Base-by-base conservation (phyloP, 441 rosid genomes). In the Breynia disticha region DNA sequence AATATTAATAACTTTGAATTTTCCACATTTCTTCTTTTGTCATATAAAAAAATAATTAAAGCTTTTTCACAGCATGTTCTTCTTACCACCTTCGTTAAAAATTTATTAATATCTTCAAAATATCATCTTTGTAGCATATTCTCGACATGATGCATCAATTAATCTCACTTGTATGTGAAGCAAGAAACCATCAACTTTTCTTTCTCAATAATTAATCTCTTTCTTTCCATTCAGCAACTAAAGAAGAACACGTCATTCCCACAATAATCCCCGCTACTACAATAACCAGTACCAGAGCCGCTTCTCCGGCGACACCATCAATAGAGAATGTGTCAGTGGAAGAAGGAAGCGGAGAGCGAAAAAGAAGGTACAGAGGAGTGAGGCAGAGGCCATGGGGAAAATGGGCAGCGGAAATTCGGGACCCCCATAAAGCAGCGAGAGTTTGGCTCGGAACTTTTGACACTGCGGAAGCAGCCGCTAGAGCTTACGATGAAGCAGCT, bases 381-480 rank as follows among this genome's bases (percentile, higher is more conserved):
- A 64, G 97, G 68, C 95, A 83, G 72, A 77, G 93, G 54, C 97
- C 91, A 0, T 84, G 91, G 91, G 91, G 91, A 0, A 84, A 84
- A 59, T 84, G 91, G 91, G 91, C 91, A 0, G 93, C 93, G 0
- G 93, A 84, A 72, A 84, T 84, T 46, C 77, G 93, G 0, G 93
- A 84, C 48, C 95, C 97, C 0, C 84, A 80, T 58, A 85, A 77
- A 56, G 97, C 95, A 0, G 89, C 87, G 14, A 68, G 97, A 49
- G 90, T 88, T 6, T 88, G 97, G 97, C 83, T 86, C 0, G 97
- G 97, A 19, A 88, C 97, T 1, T 88, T 88, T 59, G 82, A 83
- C 17, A 85, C 93, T 0, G 97, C 95, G 0, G 95, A 86, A 62
- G 87, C 82, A 0, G 97, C 97, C 2, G 97, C 97, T 22, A 72